Conservation (phyloP, 208 protist species). For the Trypanosoma scelopori region DNA sequence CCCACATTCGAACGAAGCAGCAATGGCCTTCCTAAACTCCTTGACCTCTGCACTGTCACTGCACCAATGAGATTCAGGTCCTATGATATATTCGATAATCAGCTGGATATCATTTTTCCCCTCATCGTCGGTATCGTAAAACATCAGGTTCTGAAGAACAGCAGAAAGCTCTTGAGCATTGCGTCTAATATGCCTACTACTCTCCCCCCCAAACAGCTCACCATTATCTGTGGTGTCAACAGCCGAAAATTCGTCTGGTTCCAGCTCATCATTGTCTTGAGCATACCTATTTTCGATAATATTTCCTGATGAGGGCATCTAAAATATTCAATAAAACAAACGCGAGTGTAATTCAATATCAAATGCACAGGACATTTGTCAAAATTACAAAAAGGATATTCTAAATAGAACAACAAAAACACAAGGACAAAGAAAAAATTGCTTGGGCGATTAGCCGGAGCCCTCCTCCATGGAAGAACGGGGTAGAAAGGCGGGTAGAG, state of each 20-base stretch:
- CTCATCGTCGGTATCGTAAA: constrained; percentile 33
- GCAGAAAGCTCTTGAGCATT: constrained; percentile 31
- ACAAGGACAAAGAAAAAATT: too few species aligned
- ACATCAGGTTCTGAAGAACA: constrained; percentile 39
- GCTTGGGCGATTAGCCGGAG: too few species aligned
- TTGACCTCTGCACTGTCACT: constrained; percentile 40
- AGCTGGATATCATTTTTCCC: constrained; percentile 34
- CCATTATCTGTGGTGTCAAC: constrained; percentile 36
- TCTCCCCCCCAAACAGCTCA: constrained; percentile 36
- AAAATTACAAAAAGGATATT: constrained; percentile 19
- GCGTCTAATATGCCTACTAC: constrained; percentile 22
- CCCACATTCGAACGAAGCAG: constrained; percentile 43
- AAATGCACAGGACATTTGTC: neutral
- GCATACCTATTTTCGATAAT: neutral
- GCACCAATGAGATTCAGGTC: constrained; percentile 33
- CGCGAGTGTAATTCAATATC: constrained; percentile 15
- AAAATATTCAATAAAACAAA: constrained; percentile 8
- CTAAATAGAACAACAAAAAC: too few species aligned
- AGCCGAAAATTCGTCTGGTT: constrained; percentile 38
- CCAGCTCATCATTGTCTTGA: constrained; percentile 41
- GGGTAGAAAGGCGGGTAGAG: too few species aligned
- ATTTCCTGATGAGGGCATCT: constrained; percentile 11
- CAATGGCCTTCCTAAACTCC: constrained; percentile 38
- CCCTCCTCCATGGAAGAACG: too few species aligned
- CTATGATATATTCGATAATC: constrained; percentile 49